Base-by-base conservation (phyloP, 2,329 filamentous ascomycete genomes). In the Clonostachys solani region DNA sequence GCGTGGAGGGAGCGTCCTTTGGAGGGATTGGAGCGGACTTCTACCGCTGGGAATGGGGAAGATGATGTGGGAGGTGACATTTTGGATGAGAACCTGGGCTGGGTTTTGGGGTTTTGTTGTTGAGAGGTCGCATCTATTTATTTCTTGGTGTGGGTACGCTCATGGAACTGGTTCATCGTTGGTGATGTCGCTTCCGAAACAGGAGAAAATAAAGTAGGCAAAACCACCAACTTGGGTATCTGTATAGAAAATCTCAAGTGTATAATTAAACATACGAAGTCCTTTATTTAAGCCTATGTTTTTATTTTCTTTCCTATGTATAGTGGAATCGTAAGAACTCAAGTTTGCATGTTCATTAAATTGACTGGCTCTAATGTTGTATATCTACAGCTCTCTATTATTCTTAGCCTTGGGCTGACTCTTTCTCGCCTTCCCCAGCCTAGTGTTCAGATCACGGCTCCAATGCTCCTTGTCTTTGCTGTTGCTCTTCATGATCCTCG, bases 1-100 rank as follows among this genome's bases (percentile, higher is more conserved):
- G 77, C 68, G 47, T 63, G 60, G 33, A 83, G 66, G 48, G 66
- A 63, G 52, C 78, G 77, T 49, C 74, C 75, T 45, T 67, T 71
- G 58, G 47, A 52, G 16, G 57, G 48, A 46, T 64, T 57, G 13
- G 51, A 44, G 17, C 56, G 59, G 40, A 63, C 46, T 36, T 62
- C 46, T 29, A 29, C 23, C 23, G 23, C 23, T 29, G 23, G 23
- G 34, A 42, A 40, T 33, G 12, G 37, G 35, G 47, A 12, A 9
- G 18, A 42, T 45, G 33, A 23, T 13, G 23, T 43, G n/a, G 19
- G 12, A 29, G 43, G 34, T 33, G 40, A 9, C 23, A 29, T 29
- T 29, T n/a, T 33, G 44, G 46, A 17, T 46, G 13, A 40, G 19
- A 33, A 34, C 38, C 15, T 19, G 18, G 41, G 13, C 1, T 40